Evolutionary conservation across 2,329 filamentous ascomycete species (phyloP), one percentile per base, ranked within the genome.

Genomic region (Aspergillus texensis): DNA sequence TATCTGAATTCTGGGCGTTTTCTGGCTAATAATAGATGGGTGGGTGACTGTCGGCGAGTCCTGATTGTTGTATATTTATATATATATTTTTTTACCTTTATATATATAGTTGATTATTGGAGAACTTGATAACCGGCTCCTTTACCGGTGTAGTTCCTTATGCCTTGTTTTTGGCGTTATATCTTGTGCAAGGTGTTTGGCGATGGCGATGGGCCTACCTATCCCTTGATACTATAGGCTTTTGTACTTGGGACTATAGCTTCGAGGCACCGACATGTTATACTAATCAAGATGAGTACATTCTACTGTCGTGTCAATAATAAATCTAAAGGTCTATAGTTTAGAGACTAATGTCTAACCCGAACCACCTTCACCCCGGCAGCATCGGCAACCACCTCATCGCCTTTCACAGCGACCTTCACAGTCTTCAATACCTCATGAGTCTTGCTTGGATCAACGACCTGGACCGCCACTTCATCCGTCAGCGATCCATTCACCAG

Each of bases 401-500:
- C 65, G 4, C 56, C 62, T 30, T 30, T 45, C 57, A 45, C 34
- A 50, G 60, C 65, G 26, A 75, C 50, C 11, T 52, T 65, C 16
- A 75, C 61, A 4, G 64, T 68, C 60, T 71, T 71, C 46, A 75
- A 62, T 8, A 71, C 63, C 62, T 72, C 67, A 39, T 70, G 66
- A 9, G 72, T 71, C 26, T 70, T 68, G 19, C 52, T 60, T 1
- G 72, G 70, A 57, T 75, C 66, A 16, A 76, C 69, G 45, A 75
- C 41, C 24, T 75, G 71, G 5, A 76, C 57, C 16, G 58, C 60
- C 10, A 67, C 68, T 52, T 70, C 67, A 28, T 28, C 58, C 12
- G 28, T 28, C 32, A 72, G 62, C 3, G 46, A 58, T 0, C 74
- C 73, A 65, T 77, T 77, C 5, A 77, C 67, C 58, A 77, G 53